A percentile compares a stretch with the other conserved stretches of the same genome.
Conservation (phyloP, 768 basidiomycete species). For the Crassisporium funariophilum region DNA sequence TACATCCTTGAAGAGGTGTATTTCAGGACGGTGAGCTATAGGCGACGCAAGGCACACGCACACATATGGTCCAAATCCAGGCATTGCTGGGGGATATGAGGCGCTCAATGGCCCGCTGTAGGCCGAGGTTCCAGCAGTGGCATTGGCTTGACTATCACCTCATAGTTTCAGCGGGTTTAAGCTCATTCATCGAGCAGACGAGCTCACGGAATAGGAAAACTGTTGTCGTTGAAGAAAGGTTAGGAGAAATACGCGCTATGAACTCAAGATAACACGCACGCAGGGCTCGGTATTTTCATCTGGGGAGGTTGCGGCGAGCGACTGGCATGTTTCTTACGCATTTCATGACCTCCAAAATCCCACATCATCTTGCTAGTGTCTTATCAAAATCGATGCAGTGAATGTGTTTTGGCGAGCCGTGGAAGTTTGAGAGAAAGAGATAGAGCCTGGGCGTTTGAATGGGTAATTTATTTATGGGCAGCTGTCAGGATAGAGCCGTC, state of each 20-base stretch:
- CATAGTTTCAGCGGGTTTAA: background rate
- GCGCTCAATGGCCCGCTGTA: constrained; percentile 11
- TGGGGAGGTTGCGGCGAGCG: constrained; percentile 28
- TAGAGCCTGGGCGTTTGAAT: too few species aligned
- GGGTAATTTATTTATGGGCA: too few species aligned
- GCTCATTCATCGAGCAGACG: background rate
- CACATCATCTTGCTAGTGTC: constrained; percentile 51
- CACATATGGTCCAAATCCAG: constrained; percentile 5
- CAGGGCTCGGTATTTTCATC: constrained; percentile 28
- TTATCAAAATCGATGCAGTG: too few species aligned
- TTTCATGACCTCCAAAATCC: constrained; percentile 30
- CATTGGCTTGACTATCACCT: constrained; percentile 3
- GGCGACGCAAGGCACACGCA: constrained; percentile 3
- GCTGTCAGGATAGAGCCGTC: too few species aligned
- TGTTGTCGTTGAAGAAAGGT: constrained; percentile 9
- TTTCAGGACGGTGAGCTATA: background rate
- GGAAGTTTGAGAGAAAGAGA: too few species aligned
- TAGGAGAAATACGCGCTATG: background rate
- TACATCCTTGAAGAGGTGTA: background rate
- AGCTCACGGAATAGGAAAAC: constrained; percentile 34
- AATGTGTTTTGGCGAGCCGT: too few species aligned
- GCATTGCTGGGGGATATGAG: constrained; percentile 15
- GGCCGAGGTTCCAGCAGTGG: constrained; percentile 8
- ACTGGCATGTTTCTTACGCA: constrained; percentile 16
- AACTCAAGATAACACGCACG: constrained; percentile 21